Evolutionary conservation across 345 rosid species (phyloP), one percentile per base, ranked within the genome.

Genomic region (Moricandia moricandioides): DNA sequence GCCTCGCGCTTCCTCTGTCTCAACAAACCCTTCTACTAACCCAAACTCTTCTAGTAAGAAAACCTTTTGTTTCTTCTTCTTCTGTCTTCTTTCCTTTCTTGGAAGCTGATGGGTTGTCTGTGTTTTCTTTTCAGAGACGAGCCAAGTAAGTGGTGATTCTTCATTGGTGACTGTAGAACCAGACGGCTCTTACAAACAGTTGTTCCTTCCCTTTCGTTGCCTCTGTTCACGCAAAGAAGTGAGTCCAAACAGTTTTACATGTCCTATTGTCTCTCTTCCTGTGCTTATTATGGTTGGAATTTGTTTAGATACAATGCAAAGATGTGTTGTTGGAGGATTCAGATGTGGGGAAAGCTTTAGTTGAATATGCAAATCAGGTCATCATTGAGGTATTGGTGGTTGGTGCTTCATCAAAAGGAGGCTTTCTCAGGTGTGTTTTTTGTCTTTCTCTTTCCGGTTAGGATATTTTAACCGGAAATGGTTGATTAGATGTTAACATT

Each of bases 161-260:
- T 57, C 80, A 9, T 67, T 79, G 72, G 75, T 82, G 2, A 78
- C 78, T 70, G 83, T 16, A 45, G 91, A 87, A 10, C 79, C 80
- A 34, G 97, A 91, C 65, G 70, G 82, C 8, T 84, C 78, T 18
- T 83, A 81, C 73, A 90, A 52, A 83, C 97, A 92, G 3, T 35
- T 94, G 68, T 92, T 88, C 80, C 93, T 88, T 77, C 97, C 98
- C 17, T 91, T 91, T 74, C 97, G 97, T 31, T 91, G 97, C 78
- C 86, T 94, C 39, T 91, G 95, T 69, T 86, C 91, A 0, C 93
- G 97, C 12, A 94, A 91, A 81, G 96, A 91, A 71, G 98, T 94
- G 77, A 72, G 89, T 57, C 29, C 1, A 49, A 14, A 11, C 31
- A 29, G 3, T 29, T 47, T 49, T 14, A 49, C 65, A 26, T 57